These are phyloP conservation scores for Oidium heveae DNA, from an alignment of 2,329 filamentous ascomycete genomes.

Conservation along the genomic window DNA sequence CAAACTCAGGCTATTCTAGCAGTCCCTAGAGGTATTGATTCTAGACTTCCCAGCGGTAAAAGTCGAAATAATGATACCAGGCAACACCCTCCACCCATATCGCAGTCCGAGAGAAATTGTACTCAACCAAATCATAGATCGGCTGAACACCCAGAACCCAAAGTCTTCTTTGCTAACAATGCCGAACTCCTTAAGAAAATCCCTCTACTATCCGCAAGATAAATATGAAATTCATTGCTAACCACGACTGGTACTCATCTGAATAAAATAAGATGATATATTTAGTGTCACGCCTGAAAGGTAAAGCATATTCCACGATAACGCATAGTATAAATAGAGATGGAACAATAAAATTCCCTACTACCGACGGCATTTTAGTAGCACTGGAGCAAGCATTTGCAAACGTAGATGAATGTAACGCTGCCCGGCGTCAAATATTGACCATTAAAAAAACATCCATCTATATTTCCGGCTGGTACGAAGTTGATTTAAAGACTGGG, in stretches of 20 bases:
- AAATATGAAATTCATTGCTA: not conserved
- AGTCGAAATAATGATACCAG: no score
- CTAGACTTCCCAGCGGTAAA: no score
- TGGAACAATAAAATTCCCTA: not conserved
- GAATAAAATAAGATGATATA: not conserved
- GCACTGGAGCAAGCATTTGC: not conserved
- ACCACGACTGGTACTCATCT: not conserved
- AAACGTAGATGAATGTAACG: not conserved
- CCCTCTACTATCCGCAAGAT: not conserved
- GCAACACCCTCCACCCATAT: no score
- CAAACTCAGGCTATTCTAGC: no score
- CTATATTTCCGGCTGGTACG: not conserved
- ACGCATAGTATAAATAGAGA: not conserved
- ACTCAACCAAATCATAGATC: no score
- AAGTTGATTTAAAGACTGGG: not conserved
- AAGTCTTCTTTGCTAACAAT: not conserved
- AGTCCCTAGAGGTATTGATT: no score
- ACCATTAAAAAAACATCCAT: not conserved
- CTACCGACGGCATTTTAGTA: not conserved
- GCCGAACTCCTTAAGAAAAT: not conserved
- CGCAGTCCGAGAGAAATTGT: no score
- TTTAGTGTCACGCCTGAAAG: not conserved
- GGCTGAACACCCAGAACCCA: not conserved
- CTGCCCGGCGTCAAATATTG: not conserved
- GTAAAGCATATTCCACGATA: not conserved